Evolutionary conservation across 495 filamentous ascomycete genomes (phyloP).

Genomic region (Penicillium antarcticum): DNA sequence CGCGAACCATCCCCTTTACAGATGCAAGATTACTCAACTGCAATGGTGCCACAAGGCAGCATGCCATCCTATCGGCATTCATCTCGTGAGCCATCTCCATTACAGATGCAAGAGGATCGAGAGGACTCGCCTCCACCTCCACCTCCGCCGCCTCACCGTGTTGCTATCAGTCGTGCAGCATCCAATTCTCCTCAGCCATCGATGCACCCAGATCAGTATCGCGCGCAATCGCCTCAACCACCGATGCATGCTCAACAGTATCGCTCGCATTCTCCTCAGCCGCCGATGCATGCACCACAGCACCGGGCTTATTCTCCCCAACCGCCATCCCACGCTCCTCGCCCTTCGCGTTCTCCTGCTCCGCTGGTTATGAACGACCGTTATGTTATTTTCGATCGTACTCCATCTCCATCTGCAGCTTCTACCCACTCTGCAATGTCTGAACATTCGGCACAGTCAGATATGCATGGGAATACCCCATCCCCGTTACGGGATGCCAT

Average conservation of each 20-base stretch:
- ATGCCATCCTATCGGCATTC: background rate
- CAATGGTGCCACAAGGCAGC: background rate
- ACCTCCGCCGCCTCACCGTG: constrained; percentile 39
- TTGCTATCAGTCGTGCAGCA: constrained; percentile 25
- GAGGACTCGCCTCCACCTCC: constrained; percentile 47
- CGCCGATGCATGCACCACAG: constrained; percentile 1
- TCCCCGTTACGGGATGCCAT: constrained; percentile 91
- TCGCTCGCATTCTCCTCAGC: constrained; percentile 1
- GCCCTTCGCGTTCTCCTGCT: constrained; percentile 31
- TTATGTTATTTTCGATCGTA: constrained; percentile 46
- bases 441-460: constrained; percentile 54
- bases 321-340: constrained; percentile 13
- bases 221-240: constrained; percentile 6
- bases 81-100: constrained; percentile 6
- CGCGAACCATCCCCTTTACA: constrained; percentile 6
- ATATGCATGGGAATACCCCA: constrained; percentile 68
- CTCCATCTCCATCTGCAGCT: constrained; percentile 53
- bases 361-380: constrained; percentile 49
- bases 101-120: constrained; percentile 29
- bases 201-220: constrained; percentile 1
- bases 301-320: constrained; percentile 12
- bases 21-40: constrained; percentile 15
- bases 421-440: constrained; percentile 52
- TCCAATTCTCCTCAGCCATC: constrained; percentile 3
- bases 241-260: background rate